Percentiles rank a stretch among this genome's conserved stretches.
phyloP scores from a whole-genome alignment of 306 rosid genomes.

The Rubus parviflorus region DNA sequence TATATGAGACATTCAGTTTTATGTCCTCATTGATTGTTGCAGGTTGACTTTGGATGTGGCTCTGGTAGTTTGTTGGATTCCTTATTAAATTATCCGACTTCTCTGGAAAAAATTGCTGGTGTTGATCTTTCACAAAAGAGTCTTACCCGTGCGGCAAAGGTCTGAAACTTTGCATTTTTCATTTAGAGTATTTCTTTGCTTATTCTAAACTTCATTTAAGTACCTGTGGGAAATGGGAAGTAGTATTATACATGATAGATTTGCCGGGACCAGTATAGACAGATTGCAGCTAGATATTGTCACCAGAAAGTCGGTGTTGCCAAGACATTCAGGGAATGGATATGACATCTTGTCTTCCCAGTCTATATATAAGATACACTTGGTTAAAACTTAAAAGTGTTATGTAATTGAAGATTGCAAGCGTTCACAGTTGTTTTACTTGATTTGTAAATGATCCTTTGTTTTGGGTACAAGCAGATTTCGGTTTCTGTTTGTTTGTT shows the following conservation, averaged over 20 bases:
- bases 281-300: neutral
- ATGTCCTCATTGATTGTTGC: constrained; percentile 33
- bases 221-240: neutral
- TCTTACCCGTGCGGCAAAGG: constrained; percentile 91
- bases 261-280: neutral
- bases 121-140: constrained; percentile 87
- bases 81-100: constrained; percentile 61
- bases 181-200: neutral
- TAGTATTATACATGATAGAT: neutral
- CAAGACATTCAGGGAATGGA: neutral
- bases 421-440: neutral
- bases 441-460: neutral
- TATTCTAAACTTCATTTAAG: neutral
- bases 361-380: neutral
- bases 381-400: neutral
- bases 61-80: constrained; percentile 98
- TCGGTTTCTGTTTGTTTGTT: neutral
- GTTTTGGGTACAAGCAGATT: neutral
- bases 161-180: constrained; percentile 27
- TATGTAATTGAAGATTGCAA: neutral
- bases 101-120: constrained; percentile 81
- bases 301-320: neutral
- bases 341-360: neutral
- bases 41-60: constrained; percentile 99
- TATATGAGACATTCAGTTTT: constrained; percentile 23